Percentiles rank a stretch among this genome's conserved stretches.
phyloP scores from a whole-genome alignment of 2,329 filamentous ascomycete species.

The Ophiostoma sp. region DNA sequence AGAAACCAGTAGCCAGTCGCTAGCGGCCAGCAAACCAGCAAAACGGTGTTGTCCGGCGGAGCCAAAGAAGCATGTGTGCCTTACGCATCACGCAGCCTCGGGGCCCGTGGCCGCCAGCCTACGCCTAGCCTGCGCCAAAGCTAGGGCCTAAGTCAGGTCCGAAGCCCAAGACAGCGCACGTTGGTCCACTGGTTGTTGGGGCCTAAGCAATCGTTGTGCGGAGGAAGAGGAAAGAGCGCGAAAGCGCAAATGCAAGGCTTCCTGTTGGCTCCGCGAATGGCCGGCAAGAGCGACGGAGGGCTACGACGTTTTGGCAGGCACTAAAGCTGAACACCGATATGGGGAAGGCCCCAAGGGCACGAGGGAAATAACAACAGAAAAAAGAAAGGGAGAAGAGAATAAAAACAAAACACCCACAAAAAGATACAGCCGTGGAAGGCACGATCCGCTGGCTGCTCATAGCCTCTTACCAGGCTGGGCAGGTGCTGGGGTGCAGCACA shows the following conservation, averaged over 20 bases:
- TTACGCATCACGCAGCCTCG: conserved; percentile 1
- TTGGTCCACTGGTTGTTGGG: not conserved
- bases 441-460: not conserved
- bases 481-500: not conserved
- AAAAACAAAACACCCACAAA: not conserved
- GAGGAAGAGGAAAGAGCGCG: not conserved
- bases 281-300: not conserved
- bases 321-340: not conserved
- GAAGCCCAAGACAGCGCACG: not conserved
- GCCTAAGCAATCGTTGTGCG: not conserved
- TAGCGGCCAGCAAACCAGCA: not conserved
- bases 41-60: not conserved
- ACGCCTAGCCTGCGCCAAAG: conserved; percentile 6
- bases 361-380: not conserved
- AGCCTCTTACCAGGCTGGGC: conserved; percentile 8
- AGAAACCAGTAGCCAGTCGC: not conserved
- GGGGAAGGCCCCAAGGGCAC: not conserved
- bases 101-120: not conserved
- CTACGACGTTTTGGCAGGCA: not conserved
- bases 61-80: conserved; percentile 19
- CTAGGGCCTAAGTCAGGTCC: not conserved
- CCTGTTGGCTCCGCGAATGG: not conserved
- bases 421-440: not conserved
- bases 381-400: not conserved
- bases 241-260: not conserved